Evolutionary conservation across 805 yeast species (phyloP), one percentile per base, ranked within the genome.

Genomic region (Candida khao-thaluensis): DNA sequence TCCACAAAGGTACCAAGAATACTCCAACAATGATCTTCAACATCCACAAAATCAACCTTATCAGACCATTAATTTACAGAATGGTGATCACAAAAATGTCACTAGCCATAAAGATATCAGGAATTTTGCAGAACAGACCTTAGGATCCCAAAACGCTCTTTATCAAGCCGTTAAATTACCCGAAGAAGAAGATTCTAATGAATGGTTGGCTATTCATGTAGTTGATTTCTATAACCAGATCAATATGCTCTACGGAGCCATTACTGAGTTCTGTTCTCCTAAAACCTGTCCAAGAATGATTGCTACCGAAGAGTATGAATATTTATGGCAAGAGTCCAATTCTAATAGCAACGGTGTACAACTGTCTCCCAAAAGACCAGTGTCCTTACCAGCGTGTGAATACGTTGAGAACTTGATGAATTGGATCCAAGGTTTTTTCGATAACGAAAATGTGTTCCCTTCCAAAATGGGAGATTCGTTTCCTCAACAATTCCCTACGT

Each of bases 171-270:
- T 91, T 16, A 85, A 85, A 56, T 69, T 93, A 20, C 99, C 99
- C 12, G 85, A 77, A 50, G 98, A 93, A 44, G 99, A 91, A 62
- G 93, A 87, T 53, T 57, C 81, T 40, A 82, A 84, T 52, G 99
- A 91, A 60, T 91, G 99, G 99, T 64, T 91, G 41, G 98, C 99
- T 0, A 95, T 90, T 9, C 96, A 91, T 59, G 93, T 91, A n/a
- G 97, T 90, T 12, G 98, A 91, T 61, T 93, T 91, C 57, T 91
- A 86, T 66, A 90, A 90, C 59, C 99, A 91, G 59, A 82, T 91
- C 49, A 91, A 91, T 63, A 93, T 91, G 99, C 69, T 91, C 6
- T 91, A 93, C 53, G 96, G 97, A 7, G 81, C 97, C 3, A 85
- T 93, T 48, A 91, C 98, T 1, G 96, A 89, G 64, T 90, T 93